Evolutionary conservation across 2,329 filamentous ascomycete genomes (phyloP).

Genomic region (Colletotrichum siamense): DNA sequence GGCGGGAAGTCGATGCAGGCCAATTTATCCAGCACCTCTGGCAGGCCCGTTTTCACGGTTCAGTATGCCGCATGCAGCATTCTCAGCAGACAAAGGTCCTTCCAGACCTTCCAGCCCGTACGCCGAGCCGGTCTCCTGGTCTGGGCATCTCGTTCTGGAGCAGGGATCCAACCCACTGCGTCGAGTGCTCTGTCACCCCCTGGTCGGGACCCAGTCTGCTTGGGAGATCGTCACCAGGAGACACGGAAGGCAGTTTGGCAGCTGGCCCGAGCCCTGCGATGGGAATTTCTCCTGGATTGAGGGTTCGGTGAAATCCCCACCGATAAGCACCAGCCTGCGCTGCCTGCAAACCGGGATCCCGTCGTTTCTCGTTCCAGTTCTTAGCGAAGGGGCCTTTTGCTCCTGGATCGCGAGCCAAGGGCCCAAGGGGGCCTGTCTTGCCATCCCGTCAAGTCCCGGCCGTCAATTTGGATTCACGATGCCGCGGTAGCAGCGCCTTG

Average conservation of each 20-base stretch:
- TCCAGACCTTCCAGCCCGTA: slow-evolving; percentile 7
- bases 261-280: slow-evolving; percentile 6
- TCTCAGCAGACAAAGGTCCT: slow-evolving; percentile 14
- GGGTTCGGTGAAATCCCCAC: slow-evolving; percentile 6
- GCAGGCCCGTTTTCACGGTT: neutral
- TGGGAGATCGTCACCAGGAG: slow-evolving; percentile 19
- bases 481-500: slow-evolving; percentile 7
- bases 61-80: slow-evolving; percentile 11
- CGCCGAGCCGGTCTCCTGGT: neutral
- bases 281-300: neutral
- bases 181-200: neutral
- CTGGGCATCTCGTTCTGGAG: slow-evolving; percentile 3
- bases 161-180: slow-evolving; percentile 1
- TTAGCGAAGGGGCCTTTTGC: neutral
- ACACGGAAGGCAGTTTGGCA: slow-evolving; percentile 9
- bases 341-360: neutral
- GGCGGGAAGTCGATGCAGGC: slow-evolving; percentile 10
- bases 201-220: neutral
- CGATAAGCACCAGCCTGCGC: slow-evolving; percentile 1
- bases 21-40: slow-evolving; percentile 9
- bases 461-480: neutral
- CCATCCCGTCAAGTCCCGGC: neutral
- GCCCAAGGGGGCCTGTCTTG: neutral
- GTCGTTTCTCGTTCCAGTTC: slow-evolving; percentile 8
- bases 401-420: neutral